phyloP scores from a whole-genome alignment of 2,329 filamentous ascomycete species.

The Orbilia quercus region DNA sequence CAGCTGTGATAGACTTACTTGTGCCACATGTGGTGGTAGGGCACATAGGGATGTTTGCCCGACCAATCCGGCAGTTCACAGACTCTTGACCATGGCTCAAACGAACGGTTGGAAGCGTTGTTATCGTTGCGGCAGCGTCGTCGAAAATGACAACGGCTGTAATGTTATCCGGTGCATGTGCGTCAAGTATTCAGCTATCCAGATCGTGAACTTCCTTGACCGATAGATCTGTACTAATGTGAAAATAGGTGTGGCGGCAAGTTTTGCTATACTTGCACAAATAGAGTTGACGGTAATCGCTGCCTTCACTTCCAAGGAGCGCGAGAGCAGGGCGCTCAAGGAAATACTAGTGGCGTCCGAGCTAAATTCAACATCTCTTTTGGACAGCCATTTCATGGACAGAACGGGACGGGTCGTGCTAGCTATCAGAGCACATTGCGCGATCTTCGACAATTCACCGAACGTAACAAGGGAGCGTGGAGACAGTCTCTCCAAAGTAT shows the following conservation, averaged over 20 bases:
- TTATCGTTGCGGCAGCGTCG: constrained; percentile 1
- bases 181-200: no score
- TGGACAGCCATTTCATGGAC: background rate
- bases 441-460: background rate
- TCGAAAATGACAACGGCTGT: background rate
- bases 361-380: background rate
- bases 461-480: no score
- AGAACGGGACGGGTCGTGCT: background rate
- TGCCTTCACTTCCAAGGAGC: background rate
- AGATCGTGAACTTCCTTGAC: background rate
- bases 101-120: constrained; percentile 37
- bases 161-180: background rate
- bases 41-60: constrained; percentile 36
- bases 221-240: background rate
- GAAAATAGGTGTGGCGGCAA: background rate
- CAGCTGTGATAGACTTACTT: constrained; percentile 25
- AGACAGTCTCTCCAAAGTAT: no score
- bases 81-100: background rate
- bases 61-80: constrained; percentile 13
- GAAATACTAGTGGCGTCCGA: background rate
- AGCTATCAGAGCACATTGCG: background rate
- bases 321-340: background rate
- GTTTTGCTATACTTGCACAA: background rate
- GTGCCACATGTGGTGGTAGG: constrained; percentile 25
- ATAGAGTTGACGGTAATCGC: background rate